Evolutionary conservation across 139 green algal genomes (phyloP).

Genomic region (Penium margaritaceum): DNA sequence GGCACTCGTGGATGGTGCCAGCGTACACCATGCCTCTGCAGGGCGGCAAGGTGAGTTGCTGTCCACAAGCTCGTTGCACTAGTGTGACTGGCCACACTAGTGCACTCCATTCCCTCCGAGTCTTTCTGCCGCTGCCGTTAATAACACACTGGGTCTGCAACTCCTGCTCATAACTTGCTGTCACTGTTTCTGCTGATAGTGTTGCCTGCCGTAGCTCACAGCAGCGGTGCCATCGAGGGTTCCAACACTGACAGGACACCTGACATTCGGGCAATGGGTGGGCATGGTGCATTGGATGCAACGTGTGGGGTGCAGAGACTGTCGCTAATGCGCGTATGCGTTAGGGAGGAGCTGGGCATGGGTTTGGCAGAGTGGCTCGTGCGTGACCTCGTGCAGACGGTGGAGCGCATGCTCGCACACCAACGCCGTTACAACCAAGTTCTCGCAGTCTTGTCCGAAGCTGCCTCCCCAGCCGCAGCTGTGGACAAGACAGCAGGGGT

Average conservation of each 20-base stretch:
- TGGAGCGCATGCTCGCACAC: not conserved
- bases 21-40: conserved; percentile 38
- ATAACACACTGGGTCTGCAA: not conserved
- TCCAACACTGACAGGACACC: not conserved
- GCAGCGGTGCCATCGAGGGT: no score
- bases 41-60: not conserved
- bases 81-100: not conserved
- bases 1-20: conserved; percentile 44
- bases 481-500: no score
- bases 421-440: no score
- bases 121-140: not conserved
- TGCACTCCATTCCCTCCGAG: not conserved
- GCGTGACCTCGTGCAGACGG: conserved; percentile 10
- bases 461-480: no score
- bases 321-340: conserved; percentile 19
- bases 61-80: not conserved
- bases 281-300: no score
- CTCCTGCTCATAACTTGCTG: not conserved
- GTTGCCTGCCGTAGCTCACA: not conserved
- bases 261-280: not conserved
- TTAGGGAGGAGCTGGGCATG: conserved; percentile 26
- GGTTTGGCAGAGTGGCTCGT: conserved; percentile 33
- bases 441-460: no score
- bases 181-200: not conserved
- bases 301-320: no score